These are phyloP conservation scores for Coemansia guatemalensis DNA, from an alignment of 192 early-diverging fungal genomes.

Conservation along the genomic window DNA sequence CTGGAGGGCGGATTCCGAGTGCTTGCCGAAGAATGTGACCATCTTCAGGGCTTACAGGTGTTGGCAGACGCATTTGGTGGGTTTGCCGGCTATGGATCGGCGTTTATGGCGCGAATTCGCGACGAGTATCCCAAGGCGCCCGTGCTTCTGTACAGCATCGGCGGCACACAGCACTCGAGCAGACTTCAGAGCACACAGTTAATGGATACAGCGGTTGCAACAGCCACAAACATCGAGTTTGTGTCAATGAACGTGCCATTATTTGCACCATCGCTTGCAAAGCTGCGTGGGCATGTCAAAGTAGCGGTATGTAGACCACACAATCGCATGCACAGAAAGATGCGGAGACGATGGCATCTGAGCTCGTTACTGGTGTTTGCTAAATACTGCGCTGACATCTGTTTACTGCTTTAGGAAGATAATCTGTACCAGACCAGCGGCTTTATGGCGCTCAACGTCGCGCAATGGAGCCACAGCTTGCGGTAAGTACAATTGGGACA, in stretches of 20 bases:
- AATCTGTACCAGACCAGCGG: constrained; percentile 24
- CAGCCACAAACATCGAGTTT: constrained; percentile 21
- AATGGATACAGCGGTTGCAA: constrained; percentile 28
- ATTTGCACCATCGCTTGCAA: constrained; percentile 18
- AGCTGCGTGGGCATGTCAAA: constrained; percentile 6
- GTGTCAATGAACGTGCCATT: constrained; percentile 40
- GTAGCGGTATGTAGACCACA: constrained; percentile 14
- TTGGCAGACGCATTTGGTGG: constrained; percentile 62
- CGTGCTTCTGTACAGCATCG: constrained; percentile 60
- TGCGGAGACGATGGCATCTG: neutral
- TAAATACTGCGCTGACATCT: neutral
- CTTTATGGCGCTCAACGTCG: constrained; percentile 29
- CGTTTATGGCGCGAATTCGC: constrained; percentile 58
- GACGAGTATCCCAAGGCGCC: constrained; percentile 72
- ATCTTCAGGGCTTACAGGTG: constrained; percentile 69
- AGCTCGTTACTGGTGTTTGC: neutral
- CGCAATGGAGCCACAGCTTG: constrained; percentile 38
- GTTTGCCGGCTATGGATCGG: constrained; percentile 68
- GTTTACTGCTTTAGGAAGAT: constrained; percentile 11
- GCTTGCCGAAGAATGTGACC: constrained; percentile 47
- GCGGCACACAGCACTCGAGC: constrained; percentile 6
- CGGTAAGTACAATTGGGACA: constrained; percentile 14
- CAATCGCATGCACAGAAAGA: neutral
- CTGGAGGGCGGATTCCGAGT: constrained; percentile 39
- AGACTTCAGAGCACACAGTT: constrained; percentile 5